Evolutionary conservation across 2,329 filamentous ascomycete genomes (phyloP).

Genomic region (Balansia obtecta): DNA sequence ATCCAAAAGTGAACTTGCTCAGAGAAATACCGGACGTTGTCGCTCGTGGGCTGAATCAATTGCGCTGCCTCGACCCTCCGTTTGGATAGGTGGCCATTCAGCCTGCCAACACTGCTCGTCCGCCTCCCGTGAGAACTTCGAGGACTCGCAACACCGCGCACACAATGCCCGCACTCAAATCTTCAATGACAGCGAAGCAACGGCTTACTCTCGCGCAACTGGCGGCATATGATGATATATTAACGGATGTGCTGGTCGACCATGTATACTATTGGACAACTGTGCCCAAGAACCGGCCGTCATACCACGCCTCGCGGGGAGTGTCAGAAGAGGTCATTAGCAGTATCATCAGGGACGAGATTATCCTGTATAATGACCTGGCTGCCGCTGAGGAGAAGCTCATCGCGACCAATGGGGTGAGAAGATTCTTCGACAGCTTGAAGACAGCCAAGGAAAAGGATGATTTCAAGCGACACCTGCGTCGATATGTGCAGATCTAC

Average conservation of each 20-base stretch:
- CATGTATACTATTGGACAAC: conserved; percentile 95
- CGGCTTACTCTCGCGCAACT: conserved; percentile 77
- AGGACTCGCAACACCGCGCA: not conserved
- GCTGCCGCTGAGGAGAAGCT: conserved; percentile 59
- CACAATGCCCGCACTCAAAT: conserved; percentile 25
- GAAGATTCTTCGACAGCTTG: conserved; percentile 55
- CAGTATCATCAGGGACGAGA: conserved; percentile 48
- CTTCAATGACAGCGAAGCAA: conserved; percentile 37
- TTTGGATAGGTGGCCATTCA: not conserved
- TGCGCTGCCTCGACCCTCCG: not conserved
- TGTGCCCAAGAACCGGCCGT: conserved; percentile 85
- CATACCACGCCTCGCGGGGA: conserved; percentile 74
- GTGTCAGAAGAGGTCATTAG: conserved; percentile 53
- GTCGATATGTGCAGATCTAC: conserved; percentile 87
- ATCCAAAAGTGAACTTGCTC: not conserved
- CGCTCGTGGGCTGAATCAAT: not conserved
- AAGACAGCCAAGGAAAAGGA: conserved; percentile 69
- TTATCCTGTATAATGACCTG: conserved; percentile 64
- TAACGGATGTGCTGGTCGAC: conserved; percentile 91
- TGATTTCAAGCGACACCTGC: conserved; percentile 75
- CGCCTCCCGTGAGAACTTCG: not conserved
- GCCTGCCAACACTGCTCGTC: not conserved
- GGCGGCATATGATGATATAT: conserved; percentile 85
- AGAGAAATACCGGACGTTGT: not conserved
- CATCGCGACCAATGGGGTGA: conserved; percentile 59